These are phyloP conservation scores for Chlamydomonas applanata DNA, from an alignment of 139 green algal genomes.

Conservation along the genomic window DNA sequence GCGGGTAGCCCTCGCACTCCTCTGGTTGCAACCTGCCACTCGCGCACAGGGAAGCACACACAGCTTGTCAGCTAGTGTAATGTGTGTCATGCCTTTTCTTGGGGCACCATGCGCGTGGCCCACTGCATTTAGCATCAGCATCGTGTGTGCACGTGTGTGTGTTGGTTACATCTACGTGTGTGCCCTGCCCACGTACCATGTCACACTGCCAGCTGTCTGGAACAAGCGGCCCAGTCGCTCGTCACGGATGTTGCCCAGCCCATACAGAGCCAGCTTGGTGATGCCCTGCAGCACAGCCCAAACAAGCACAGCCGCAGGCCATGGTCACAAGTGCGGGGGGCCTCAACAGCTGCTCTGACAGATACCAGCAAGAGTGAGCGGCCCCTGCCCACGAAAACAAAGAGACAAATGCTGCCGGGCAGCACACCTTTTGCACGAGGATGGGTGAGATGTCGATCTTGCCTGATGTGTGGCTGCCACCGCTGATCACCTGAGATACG, in stretches of 20 bases:
- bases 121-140: no score
- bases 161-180: no score
- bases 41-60: no score
- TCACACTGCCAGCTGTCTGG: constrained; percentile 66
- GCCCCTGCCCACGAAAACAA: no score
- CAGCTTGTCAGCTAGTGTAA: no score
- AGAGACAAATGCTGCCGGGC: no score
- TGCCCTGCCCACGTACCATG: constrained; percentile 51
- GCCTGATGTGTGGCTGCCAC: not conserved
- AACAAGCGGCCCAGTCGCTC: constrained; percentile 92
- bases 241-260: constrained; percentile 92
- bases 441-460: constrained; percentile 50
- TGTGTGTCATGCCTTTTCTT: no score
- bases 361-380: not conserved
- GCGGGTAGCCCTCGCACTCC: not conserved
- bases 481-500: constrained; percentile 60
- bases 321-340: not conserved
- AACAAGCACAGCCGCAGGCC: not conserved
- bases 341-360: no score
- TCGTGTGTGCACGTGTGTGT: no score
- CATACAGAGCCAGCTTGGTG: constrained; percentile 93
- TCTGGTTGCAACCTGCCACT: constrained; percentile 36
- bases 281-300: constrained; percentile 54
- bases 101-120: no score
- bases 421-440: constrained; percentile 80